These are phyloP conservation scores for Saccharomyces hybrid DNA, from an alignment of 1,139 yeast species.

Conservation along the genomic window DNA sequence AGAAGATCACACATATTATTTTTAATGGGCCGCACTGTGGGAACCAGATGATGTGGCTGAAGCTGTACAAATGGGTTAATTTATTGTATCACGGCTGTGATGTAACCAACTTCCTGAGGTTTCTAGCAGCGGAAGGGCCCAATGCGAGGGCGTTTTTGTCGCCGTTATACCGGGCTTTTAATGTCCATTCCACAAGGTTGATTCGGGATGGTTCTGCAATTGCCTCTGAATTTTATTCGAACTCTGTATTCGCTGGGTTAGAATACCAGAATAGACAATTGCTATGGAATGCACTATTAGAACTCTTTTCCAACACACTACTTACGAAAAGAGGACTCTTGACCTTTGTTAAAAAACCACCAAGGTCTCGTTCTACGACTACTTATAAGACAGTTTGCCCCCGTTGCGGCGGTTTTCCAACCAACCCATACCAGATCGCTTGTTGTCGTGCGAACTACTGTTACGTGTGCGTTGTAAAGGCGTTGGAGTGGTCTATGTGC, in stretches of 20 bases:
- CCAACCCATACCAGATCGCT: constrained; percentile 17
- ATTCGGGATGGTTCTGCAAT: not conserved
- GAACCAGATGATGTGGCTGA: not conserved
- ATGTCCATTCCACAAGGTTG: constrained; percentile 5
- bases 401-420: constrained; percentile 18
- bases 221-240: constrained; percentile 15
- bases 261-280: constrained; percentile 28
- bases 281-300: constrained; percentile 27
- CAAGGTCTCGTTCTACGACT: not conserved
- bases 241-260: constrained; percentile 18
- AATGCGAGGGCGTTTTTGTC: constrained; percentile 9
- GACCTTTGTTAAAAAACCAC: constrained; percentile 2
- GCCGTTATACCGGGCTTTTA: constrained; percentile 15
- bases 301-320: constrained; percentile 20
- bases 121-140: constrained; percentile 8
- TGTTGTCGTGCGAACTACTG: constrained; percentile 22
- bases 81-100: constrained; percentile 13
- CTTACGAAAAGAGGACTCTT: constrained; percentile 13
- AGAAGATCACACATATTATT: constrained; percentile 9
- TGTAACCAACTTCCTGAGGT: constrained; percentile 12
- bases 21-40: constrained; percentile 2
- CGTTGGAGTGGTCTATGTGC: constrained; percentile 17
- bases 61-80: constrained; percentile 7
- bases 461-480: constrained; percentile 19
- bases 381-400: constrained; percentile 9